Evolutionary conservation across 805 yeast genomes (phyloP).

Genomic region (Isabelozyma gotoi): DNA sequence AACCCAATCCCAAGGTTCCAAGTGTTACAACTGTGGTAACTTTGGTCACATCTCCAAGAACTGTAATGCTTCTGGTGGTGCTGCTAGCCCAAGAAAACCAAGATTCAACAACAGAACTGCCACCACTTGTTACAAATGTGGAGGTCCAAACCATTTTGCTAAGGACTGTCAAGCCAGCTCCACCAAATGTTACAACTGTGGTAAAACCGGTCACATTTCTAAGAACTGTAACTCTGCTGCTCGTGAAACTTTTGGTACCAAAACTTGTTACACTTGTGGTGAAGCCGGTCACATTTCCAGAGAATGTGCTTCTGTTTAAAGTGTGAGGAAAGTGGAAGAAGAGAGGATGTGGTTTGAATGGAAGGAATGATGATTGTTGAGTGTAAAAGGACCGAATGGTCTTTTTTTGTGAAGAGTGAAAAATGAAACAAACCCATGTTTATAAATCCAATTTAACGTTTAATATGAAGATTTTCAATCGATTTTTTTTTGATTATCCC

Average conservation of each 20-base stretch:
- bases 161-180: slow-evolving; percentile 77
- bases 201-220: slow-evolving; percentile 85
- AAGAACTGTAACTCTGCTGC: slow-evolving; percentile 71
- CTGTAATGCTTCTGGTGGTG: slow-evolving; percentile 49
- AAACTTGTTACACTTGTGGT: slow-evolving; percentile 74
- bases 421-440: no score
- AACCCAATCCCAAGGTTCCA: slow-evolving; percentile 60
- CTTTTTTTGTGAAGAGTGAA: neutral
- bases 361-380: neutral
- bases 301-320: slow-evolving; percentile 49
- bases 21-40: slow-evolving; percentile 61
- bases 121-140: slow-evolving; percentile 83
- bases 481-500: neutral
- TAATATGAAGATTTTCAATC: neutral
- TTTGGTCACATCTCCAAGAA: slow-evolving; percentile 82
- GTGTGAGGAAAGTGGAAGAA: neutral
- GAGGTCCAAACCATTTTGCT: slow-evolving; percentile 91
- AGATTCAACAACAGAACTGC: slow-evolving; percentile 22
- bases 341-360: slow-evolving; percentile 1
- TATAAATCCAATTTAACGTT: no score
- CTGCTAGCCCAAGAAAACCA: slow-evolving; percentile 20
- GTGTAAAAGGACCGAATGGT: neutral
- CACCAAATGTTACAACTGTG: slow-evolving; percentile 90
- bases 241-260: slow-evolving; percentile 44
- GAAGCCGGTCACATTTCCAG: slow-evolving; percentile 85